Conservation (phyloP, 192 early-diverging fungal genomes). For the Rhizoclosmatium sp. region DNA sequence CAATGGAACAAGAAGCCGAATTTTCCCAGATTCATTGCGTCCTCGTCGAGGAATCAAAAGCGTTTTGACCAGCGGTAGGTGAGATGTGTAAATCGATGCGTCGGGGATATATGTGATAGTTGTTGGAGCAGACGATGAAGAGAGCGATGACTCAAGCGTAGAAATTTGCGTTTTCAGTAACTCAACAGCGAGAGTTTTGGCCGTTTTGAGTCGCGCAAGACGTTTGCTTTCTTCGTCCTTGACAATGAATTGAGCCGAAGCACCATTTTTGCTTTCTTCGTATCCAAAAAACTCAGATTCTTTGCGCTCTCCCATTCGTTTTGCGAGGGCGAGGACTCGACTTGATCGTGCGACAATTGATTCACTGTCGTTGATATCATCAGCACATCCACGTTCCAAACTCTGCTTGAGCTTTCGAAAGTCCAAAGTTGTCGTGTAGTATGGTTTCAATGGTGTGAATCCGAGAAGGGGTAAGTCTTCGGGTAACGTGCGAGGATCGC, state of each 20-base stretch:
- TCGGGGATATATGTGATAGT: slow-evolving; percentile 42
- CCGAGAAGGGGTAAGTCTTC: slow-evolving; percentile 49
- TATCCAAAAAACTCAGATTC: slow-evolving; percentile 46
- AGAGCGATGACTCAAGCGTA: slow-evolving; percentile 40
- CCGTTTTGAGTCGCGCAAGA: slow-evolving; percentile 13
- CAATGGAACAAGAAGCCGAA: background rate
- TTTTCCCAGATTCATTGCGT: slow-evolving; percentile 19
- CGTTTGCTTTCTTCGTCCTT: slow-evolving; percentile 42
- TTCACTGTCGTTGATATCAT: background rate
- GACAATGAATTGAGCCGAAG: slow-evolving; percentile 39
- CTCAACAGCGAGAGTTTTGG: slow-evolving; percentile 53
- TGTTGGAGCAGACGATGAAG: slow-evolving; percentile 1
- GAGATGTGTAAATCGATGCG: slow-evolving; percentile 37
- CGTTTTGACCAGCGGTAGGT: slow-evolving; percentile 41
- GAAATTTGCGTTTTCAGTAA: slow-evolving; percentile 53
- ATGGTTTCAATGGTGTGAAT: slow-evolving; percentile 39
- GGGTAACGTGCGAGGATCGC: slow-evolving; percentile 39
- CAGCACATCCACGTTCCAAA: background rate
- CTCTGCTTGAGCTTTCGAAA: background rate
- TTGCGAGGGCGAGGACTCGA: slow-evolving; percentile 41
- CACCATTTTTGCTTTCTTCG: slow-evolving; percentile 23
- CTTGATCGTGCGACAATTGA: slow-evolving; percentile 31
- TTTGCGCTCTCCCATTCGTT: slow-evolving; percentile 34
- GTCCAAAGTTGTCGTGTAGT: slow-evolving; percentile 17
- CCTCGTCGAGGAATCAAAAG: slow-evolving; percentile 42